These are phyloP conservation scores for Moesziomyces parantarcticus DNA, from an alignment of 1,284 basidiomycete species.

Conservation along the genomic window DNA sequence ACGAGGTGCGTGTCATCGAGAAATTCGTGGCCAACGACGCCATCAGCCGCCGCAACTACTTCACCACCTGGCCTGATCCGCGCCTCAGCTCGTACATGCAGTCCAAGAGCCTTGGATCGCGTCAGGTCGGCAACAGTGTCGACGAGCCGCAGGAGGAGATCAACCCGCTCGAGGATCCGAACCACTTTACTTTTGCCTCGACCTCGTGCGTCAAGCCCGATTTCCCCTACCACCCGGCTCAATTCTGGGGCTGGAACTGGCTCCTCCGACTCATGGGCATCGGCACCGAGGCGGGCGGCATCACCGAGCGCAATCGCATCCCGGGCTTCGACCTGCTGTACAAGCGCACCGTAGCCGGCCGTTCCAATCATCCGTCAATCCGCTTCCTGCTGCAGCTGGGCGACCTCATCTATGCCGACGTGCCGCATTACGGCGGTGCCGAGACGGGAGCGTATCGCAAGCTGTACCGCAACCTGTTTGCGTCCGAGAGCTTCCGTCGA, in stretches of 20 bases:
- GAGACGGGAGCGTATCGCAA: constrained; percentile 55
- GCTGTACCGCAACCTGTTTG: constrained; percentile 66
- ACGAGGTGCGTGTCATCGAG: constrained; percentile 48
- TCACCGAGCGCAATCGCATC: constrained; percentile 70
- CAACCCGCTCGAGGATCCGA: constrained; percentile 63
- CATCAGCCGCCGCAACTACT: constrained; percentile 46
- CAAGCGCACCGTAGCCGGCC: constrained; percentile 38
- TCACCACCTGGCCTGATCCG: constrained; percentile 73
- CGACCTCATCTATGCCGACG: constrained; percentile 81
- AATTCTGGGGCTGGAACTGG: constrained; percentile 66
- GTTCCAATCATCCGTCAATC: constrained; percentile 60
- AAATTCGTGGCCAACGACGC: constrained; percentile 42
- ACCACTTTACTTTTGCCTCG: constrained; percentile 65
- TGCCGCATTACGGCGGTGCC: constrained; percentile 71
- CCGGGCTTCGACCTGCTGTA: constrained; percentile 78
- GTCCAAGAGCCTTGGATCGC: constrained; percentile 33
- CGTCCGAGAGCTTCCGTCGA: constrained; percentile 60
- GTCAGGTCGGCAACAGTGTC: constrained; percentile 8
- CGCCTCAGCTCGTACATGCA: constrained; percentile 54
- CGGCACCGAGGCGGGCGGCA: constrained; percentile 55
- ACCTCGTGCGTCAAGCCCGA: constrained; percentile 67
- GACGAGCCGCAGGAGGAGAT: constrained; percentile 21
- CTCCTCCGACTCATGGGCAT: constrained; percentile 51
- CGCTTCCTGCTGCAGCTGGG: constrained; percentile 67
- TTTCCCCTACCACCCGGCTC: constrained; percentile 65